Base-by-base conservation (phyloP, 768 basidiomycete species). In the Tricholomella constricta region DNA sequence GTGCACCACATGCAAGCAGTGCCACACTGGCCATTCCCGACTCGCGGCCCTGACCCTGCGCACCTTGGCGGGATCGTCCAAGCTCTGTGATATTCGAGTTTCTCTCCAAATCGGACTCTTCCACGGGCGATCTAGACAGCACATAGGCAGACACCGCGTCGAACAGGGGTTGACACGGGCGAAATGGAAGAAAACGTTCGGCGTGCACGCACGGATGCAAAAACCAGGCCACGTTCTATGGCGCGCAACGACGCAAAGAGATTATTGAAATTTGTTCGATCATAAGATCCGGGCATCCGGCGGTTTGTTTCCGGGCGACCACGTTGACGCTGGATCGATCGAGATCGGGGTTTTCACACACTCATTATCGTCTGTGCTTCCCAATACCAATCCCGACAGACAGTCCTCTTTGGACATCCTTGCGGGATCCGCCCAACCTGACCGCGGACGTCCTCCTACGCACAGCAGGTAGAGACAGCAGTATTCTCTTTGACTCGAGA, bases 201-300 rank as follows among this genome's bases (percentile, higher is more conserved):
- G 31, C 31, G 31, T 2, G 31, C 31, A n/a, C 12, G 7, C 25
- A 38, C 54, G 54, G 54, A 55, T 44, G 48, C 54, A 55, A 55
- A 55, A 51, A 38, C 23, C 1, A 26, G 8, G 22, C 20, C 55
- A 52, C 55, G 55, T 56, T 56, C 55, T 38, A 27, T 46, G 45
- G 44, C 48, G 54, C 3, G 4, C 31, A 49, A 41, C 40, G 41
- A 36, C 6, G 34, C 36, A 12, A 20, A 6, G 10, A 25, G 48
- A 23, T 17, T 43, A n/a, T 45, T 40, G 35, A 55, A 49, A 38
- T 55, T n/a, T 37, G 35, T 34, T 50, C 45, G 49, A 56, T 52
- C 56, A 49, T 49, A 46, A 35, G 56, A 52, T 49, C 15, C 47
- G 51, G 56, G 40, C 35, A 15, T 50, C 31, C 56, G 56, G 49